These are phyloP conservation scores for Penicillium pulvis DNA, from an alignment of 495 filamentous ascomycete species.

Conservation along the genomic window DNA sequence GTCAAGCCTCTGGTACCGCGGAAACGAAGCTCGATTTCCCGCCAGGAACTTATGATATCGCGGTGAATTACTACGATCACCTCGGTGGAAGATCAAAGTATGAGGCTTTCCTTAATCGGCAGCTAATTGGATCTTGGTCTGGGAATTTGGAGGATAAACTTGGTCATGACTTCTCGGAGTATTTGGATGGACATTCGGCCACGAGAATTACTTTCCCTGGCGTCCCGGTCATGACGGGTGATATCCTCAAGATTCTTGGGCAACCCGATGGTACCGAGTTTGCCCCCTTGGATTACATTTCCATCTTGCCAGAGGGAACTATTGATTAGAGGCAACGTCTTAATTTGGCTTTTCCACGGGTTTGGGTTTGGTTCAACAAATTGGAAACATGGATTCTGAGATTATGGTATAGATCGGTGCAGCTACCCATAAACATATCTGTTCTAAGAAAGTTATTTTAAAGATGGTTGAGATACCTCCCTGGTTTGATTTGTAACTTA, in stretches of 20 bases:
- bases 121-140: constrained; percentile 55
- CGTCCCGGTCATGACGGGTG: constrained; percentile 54
- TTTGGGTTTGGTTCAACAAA: too few relatives aligned
- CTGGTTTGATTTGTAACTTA: too few relatives aligned
- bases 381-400: too few relatives aligned
- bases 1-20: constrained; percentile 53
- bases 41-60: constrained; percentile 61
- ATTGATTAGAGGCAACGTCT: too few relatives aligned
- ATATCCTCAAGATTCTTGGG: constrained; percentile 61
- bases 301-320: constrained; percentile 58
- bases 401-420: too few relatives aligned
- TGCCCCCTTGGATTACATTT: constrained; percentile 69
- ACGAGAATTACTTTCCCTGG: constrained; percentile 59
- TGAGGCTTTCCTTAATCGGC: constrained; percentile 54
- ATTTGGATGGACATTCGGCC: constrained; percentile 65
- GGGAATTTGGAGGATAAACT: constrained; percentile 59
- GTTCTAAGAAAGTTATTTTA: too few relatives aligned
- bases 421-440: too few relatives aligned
- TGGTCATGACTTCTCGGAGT: constrained; percentile 56
- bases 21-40: constrained; percentile 45
- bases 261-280: constrained; percentile 59
- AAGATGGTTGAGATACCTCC: too few relatives aligned
- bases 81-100: constrained; percentile 56
- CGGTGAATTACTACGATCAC: constrained; percentile 67
- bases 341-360: too few relatives aligned